Evolutionary conservation across 2,329 filamentous ascomycete species (phyloP), one percentile per base, ranked within the genome.

Genomic region (Nemania sp.): DNA sequence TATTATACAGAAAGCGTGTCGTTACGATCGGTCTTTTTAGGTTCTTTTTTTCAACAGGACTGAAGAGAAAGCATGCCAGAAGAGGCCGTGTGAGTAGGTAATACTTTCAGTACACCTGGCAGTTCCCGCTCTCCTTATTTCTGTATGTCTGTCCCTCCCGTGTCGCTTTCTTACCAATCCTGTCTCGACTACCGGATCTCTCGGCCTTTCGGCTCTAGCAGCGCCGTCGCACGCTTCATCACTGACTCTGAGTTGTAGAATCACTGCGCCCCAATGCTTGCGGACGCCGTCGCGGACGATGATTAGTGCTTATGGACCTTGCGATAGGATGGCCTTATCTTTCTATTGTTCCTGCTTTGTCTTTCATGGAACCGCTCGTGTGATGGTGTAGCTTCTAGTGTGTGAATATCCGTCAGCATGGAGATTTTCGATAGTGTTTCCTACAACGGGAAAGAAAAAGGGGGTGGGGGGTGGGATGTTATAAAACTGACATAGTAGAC

Each of bases 401-500:
- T 15, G 46, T 2, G 12, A 5, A 11, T 12, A 29, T n/a, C 11
- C 1, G 35, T 56, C 25, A 62, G 56, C 49, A 21, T 15, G 10
- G 2, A 45, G 45, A 7, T 20, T 20, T 12, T 4, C 42, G 15
- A 18, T 34, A 7, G 29, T n/a, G 10, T 13, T 34, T 18, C 20
- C 10, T 10, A 12, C 3, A n/a, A n/a, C 10, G 0, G 50, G 15
- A 18, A 29, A 18, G 20, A 15, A 29, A 29, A 29, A 29, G 25
- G 25, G 25, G 25, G 7, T 4, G 29, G 29, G 29, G 6, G 5
- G 9, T 43, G 4, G 29, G 37, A 25, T 12, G 6, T 11, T 25
- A 6, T 18, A 15, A 3, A 45, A 59, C 55, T 62, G 11, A 62
- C 55, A 59, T 56, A 47, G 17, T 54, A 54, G 21, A 58, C 45